These are phyloP conservation scores for Phytophthora nicotianae DNA, from an alignment of 352 stramenopile genomes.

Conservation along the genomic window DNA sequence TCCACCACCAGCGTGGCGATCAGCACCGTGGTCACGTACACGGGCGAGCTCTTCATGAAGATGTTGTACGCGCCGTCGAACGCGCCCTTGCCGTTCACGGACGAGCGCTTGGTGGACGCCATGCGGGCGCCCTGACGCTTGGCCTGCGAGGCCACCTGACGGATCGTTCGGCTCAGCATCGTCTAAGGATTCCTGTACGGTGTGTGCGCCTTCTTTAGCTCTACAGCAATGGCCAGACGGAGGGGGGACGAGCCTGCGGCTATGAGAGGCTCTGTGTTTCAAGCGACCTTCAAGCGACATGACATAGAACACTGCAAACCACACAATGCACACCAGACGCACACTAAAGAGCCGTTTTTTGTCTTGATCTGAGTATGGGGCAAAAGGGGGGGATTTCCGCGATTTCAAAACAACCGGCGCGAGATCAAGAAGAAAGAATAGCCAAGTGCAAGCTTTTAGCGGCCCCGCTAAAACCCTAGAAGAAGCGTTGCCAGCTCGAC, in stretches of 20 bases:
- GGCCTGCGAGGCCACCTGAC: constrained; percentile 44
- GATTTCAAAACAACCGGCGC: constrained; percentile 26
- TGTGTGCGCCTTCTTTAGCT: constrained; percentile 28
- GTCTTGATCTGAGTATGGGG: constrained; percentile 23
- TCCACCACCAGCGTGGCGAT: constrained; percentile 72
- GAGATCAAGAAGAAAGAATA: constrained; percentile 43
- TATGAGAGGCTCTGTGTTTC: constrained; percentile 3
- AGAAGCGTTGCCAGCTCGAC: constrained; percentile 12
- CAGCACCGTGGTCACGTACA: constrained; percentile 83
- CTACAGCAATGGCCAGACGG: constrained; percentile 17
- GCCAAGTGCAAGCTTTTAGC: constrained; percentile 20
- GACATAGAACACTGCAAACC: neutral
- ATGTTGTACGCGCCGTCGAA: constrained; percentile 70
- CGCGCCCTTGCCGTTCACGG: constrained; percentile 74
- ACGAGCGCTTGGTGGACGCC: constrained; percentile 72
- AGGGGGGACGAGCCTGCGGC: constrained; percentile 28
- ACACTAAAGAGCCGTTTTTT: constrained; percentile 37
- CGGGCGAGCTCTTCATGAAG: constrained; percentile 86
- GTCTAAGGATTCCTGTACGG: neutral
- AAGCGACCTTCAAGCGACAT: constrained; percentile 25
- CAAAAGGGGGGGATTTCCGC: constrained; percentile 29
- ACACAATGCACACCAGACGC: constrained; percentile 11
- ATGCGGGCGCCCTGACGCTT: constrained; percentile 50
- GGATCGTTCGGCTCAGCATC: constrained; percentile 69
- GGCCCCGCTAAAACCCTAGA: constrained; percentile 20